Evolutionary conservation across 768 basidiomycete genomes (phyloP), one percentile per base, ranked within the genome.

Genomic region (Coprinellus micaceus): DNA sequence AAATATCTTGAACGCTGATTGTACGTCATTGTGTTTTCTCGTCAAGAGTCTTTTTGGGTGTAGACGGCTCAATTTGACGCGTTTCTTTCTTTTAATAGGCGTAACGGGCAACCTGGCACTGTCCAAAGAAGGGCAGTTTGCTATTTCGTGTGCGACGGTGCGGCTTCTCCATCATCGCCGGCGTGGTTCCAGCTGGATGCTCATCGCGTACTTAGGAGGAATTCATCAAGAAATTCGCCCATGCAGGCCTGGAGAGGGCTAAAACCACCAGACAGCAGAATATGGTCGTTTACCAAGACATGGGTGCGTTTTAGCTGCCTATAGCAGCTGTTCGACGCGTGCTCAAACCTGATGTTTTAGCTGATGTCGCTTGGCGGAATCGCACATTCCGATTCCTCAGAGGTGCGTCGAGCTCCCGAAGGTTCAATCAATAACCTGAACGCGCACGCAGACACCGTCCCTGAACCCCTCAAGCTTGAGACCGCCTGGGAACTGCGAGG

Each of bases 61-160:
- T n/a, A n/a, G n/a, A n/a, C n/a, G n/a, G 17, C 40, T 46, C 41
- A 41, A 22, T 44, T 55, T 44, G 54, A 50, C 57, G 56, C 29
- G 52, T 46, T 58, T 57, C n/a, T 40, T 24, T 29, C n/a, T 55
- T 52, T 60, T 53, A 21, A 61, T 85, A 83, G 28, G 45, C 19
- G 39, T 39, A 24, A 52, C 30, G 6, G 80, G 82, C 3, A 80
- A 77, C 57, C 74, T 90, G 63, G 81, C 84, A 11, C 72, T 90
- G 68, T 90, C 89, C 12, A 89, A 84, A 62, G 89, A 91, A 65
- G 89, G 84, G 1, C 70, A 85, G 6, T 92, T 87, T 63, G 69
- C 91, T 56, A 69, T 94, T 22, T 85, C 89, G 10, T 72, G 88
- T 58, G 91, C 91, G 47, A 86, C 91, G 37, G 92, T 92, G 64